Conservation (phyloP, 805 yeast genomes). For the Yamadazyma phyllophila region DNA sequence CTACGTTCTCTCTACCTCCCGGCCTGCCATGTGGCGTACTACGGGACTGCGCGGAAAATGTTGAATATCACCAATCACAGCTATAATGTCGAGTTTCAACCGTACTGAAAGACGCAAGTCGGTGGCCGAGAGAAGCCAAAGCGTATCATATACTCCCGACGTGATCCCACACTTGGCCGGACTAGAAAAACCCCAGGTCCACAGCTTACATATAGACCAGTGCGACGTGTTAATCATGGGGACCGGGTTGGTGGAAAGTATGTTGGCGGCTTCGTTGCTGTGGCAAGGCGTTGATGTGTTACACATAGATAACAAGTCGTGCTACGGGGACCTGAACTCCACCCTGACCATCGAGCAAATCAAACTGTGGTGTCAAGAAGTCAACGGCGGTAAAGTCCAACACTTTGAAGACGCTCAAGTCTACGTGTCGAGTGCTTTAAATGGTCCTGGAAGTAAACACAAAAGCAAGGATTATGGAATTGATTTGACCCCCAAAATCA, state of each 20-base stretch:
- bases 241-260: slow-evolving; percentile 85
- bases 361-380: slow-evolving; percentile 75
- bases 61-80: not conserved
- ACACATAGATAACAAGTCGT: slow-evolving; percentile 80
- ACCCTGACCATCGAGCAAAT: slow-evolving; percentile 85
- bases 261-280: slow-evolving; percentile 88
- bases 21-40: no score
- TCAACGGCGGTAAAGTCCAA: slow-evolving; percentile 46
- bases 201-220: slow-evolving; percentile 57
- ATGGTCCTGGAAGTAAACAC: slow-evolving; percentile 14
- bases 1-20: no score
- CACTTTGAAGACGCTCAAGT: slow-evolving; percentile 71
- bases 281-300: slow-evolving; percentile 98
- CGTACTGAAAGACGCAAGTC: slow-evolving; percentile 41
- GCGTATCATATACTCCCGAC: slow-evolving; percentile 39
- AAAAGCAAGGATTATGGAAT: slow-evolving; percentile 75
- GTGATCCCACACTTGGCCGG: slow-evolving; percentile 75
- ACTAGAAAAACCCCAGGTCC: slow-evolving; percentile 66
- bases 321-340: slow-evolving; percentile 88
- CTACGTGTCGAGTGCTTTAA: slow-evolving; percentile 65
- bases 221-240: slow-evolving; percentile 92
- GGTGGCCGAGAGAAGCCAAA: slow-evolving; percentile 48
- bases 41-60: slow-evolving; percentile 1
- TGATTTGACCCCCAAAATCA: slow-evolving; percentile 80
- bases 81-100: slow-evolving; percentile 6